These are phyloP conservation scores for Irpex lacteus DNA, from an alignment of 1,284 basidiomycete species.

Conservation along the genomic window DNA sequence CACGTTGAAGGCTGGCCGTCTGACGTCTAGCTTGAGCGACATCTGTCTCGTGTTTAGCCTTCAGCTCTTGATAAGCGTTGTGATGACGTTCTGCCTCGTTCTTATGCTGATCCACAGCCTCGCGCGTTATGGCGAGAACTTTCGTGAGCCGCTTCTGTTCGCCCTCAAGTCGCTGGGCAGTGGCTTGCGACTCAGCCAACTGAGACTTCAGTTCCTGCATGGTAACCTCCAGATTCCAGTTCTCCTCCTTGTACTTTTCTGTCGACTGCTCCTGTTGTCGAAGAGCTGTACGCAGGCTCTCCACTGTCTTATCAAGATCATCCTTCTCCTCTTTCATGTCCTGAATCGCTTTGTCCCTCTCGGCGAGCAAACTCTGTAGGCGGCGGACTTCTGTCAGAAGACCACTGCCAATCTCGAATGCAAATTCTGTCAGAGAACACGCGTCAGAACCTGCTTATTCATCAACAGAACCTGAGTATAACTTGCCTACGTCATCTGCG, in stretches of 20 bases:
- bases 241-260: constrained; percentile 94
- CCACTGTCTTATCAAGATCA: constrained; percentile 74
- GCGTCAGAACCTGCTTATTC: neutral
- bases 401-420: constrained; percentile 92
- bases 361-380: constrained; percentile 82
- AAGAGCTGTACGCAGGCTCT: constrained; percentile 67
- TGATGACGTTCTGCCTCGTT: constrained; percentile 80
- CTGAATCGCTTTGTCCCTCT: constrained; percentile 86
- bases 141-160: constrained; percentile 84
- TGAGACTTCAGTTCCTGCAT: constrained; percentile 85
- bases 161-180: constrained; percentile 69
- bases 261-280: constrained; percentile 65
- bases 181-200: constrained; percentile 64
- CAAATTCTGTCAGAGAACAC: constrained; percentile 68
- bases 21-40: constrained; percentile 87
- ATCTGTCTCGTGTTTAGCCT: constrained; percentile 90
- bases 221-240: constrained; percentile 96
- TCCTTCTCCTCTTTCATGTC: constrained; percentile 88
- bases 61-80: constrained; percentile 68
- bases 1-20: constrained; percentile 83
- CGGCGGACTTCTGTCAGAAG: constrained; percentile 86
- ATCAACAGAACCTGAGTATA: neutral
- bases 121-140: constrained; percentile 71
- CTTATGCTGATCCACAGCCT: constrained; percentile 82
- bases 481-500: constrained; percentile 80